Conservation (phyloP, 2,329 filamentous ascomycete genomes). For the Magnaporthiopsis incrustans region DNA sequence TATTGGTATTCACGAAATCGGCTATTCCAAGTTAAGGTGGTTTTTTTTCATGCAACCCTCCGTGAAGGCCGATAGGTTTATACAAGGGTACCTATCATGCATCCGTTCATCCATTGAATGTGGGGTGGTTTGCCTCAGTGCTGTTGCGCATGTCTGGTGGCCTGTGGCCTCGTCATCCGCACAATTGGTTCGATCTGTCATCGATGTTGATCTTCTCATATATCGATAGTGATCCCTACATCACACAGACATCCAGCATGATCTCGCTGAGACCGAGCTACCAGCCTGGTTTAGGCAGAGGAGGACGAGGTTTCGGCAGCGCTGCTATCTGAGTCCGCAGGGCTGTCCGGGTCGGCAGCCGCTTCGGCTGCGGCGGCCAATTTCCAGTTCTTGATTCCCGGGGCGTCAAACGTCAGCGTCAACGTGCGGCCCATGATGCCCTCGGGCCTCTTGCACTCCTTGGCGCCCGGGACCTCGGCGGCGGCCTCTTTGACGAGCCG, state of each 20-base stretch:
- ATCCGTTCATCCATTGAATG: neutral
- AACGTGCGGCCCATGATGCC: slow-evolving; percentile 31
- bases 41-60: neutral
- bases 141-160: neutral
- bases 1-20: neutral
- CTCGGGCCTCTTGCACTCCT: slow-evolving; percentile 32
- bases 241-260: neutral
- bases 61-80: neutral
- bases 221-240: neutral
- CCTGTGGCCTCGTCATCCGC: neutral
- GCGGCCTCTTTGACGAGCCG: slow-evolving; percentile 26
- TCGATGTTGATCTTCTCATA: neutral
- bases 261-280: neutral
- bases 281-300: neutral
- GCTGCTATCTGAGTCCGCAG: neutral
- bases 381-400: slow-evolving; percentile 7
- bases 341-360: neutral
- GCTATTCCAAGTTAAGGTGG: neutral
- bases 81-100: neutral
- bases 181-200: neutral
- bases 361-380: neutral
- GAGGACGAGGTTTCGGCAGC: too few species aligned
- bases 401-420: slow-evolving; percentile 32
- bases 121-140: neutral
- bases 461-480: slow-evolving; percentile 25